Conservation (phyloP, 208 protist species). For the Leptomonas pyrrhocoris region DNA sequence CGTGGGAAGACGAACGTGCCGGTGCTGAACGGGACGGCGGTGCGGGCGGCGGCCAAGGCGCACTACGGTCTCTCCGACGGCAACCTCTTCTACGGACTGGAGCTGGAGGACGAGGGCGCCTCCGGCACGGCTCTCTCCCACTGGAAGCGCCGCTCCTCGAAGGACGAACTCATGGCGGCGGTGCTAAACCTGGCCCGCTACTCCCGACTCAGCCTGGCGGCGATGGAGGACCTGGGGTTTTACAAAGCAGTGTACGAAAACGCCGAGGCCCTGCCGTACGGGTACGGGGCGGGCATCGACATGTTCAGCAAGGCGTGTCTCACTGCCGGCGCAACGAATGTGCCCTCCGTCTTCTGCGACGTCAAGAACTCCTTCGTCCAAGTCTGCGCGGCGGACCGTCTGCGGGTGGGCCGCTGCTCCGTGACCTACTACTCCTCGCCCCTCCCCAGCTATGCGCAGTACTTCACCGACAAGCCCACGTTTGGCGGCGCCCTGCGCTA, state of each 20-base stretch:
- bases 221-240: conserved; percentile 79
- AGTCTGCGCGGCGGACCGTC: conserved; percentile 43
- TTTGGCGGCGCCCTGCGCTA: conserved; percentile 26
- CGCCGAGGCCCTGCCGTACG: conserved; percentile 70
- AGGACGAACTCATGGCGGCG: conserved; percentile 86
- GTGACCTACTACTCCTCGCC: neutral
- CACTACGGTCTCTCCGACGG: conserved; percentile 62
- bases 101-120: conserved; percentile 80
- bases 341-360: conserved; percentile 55
- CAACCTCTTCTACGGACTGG: conserved; percentile 42
- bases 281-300: conserved; percentile 52
- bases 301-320: conserved; percentile 49
- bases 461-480: conserved; percentile 36
- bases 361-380: neutral
- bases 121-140: conserved; percentile 63
- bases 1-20: conserved; percentile 38
- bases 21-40: conserved; percentile 40
- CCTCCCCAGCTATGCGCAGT: conserved; percentile 47
- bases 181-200: conserved; percentile 38
- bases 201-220: conserved; percentile 72
- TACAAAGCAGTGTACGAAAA: conserved; percentile 69
- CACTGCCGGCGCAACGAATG: conserved; percentile 28
- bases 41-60: conserved; percentile 33
- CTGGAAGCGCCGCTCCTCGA: conserved; percentile 83
- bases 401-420: conserved; percentile 34